Evolutionary conservation across 2,329 filamentous ascomycete species (phyloP).

Genomic region (Epichloe glyceriae): DNA sequence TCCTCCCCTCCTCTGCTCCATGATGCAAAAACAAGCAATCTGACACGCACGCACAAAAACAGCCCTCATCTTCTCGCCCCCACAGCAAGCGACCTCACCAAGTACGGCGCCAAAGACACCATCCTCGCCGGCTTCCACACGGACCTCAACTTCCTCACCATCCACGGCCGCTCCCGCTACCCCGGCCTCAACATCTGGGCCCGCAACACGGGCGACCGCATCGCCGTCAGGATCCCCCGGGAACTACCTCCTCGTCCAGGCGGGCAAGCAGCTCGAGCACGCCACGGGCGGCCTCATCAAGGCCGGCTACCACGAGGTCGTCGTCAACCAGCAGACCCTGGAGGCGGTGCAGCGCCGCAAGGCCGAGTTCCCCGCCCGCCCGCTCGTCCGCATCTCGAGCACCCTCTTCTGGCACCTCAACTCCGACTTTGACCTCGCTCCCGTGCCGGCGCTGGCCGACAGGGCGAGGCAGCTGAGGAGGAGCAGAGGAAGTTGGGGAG

Average conservation of each 20-base stretch:
- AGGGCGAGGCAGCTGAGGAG: conserved; percentile 31
- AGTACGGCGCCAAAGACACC: conserved; percentile 40
- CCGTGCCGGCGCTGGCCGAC: conserved; percentile 34
- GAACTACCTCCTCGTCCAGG: conserved; percentile 47
- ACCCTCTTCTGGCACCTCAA: conserved; percentile 49
- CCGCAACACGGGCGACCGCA: conserved; percentile 46
- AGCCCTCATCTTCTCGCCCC: conserved; percentile 50
- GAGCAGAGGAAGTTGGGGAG: conserved; percentile 35
- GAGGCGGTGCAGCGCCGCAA: conserved; percentile 31
- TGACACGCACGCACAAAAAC: neutral
- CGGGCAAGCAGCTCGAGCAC: conserved; percentile 51
- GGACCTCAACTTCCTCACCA: conserved; percentile 52
- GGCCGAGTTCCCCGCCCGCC: conserved; percentile 30
- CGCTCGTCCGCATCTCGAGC: conserved; percentile 43
- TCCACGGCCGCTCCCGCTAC: conserved; percentile 49
- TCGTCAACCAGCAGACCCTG: conserved; percentile 40
- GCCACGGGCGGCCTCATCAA: conserved; percentile 47
- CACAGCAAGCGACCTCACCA: conserved; percentile 43
- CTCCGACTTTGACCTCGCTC: conserved; percentile 41
- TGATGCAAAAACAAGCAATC: neutral
- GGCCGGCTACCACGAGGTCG: conserved; percentile 49
- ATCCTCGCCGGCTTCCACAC: conserved; percentile 53
- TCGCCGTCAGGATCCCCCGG: conserved; percentile 47
- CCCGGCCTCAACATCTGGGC: conserved; percentile 51
- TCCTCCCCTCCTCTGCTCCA: neutral